Base-by-base conservation (phyloP, 139 green algal species). In the Edaphochlamys debaryana region DNA sequence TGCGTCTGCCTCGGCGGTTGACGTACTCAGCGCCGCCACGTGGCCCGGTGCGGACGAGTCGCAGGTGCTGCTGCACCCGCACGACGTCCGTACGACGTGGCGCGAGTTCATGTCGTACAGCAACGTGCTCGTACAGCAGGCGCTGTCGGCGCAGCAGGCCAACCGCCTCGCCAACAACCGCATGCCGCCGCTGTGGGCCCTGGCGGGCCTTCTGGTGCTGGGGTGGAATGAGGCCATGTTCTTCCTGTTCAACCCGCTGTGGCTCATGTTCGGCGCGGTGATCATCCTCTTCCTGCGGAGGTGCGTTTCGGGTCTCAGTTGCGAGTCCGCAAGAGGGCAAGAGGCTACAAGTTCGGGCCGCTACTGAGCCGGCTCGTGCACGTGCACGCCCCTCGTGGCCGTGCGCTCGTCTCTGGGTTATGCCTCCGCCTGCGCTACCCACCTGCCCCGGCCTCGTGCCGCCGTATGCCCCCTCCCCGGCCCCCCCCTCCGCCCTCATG, bases 181-280 rank as follows among this genome's bases (percentile, higher is more conserved):
- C 42, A 52, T 78, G 37, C 93, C 94, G 32, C 96, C 96, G 2
- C 76, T 96, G 67, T 99, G 96, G 96, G 96, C 96, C 23, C 92
- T 99, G 25, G 69, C 81, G 0, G 94, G 95, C 62, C 98, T 99
- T 79, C 42, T 93, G 36, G 74, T 98, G 69, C 91, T 99, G 85
- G 96, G 96, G 48, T 98, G 95, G 85, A 97, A 99, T 86, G 96
- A 99, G 87, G 88, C 95, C 64, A 90, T 97, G 84, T 82, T 88
- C 9, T 76, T 98, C 63, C 80, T 98, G 48, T 93, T 85, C 79
- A 98, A 93, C 91, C 96, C 96, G 0, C 32, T 98, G 36, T 88
- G 87, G 87, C 90, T 98, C 13, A 15, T 98, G 8, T 7, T 92
- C 32, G 85, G 22, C 9, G 36, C 87, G 8, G 3, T 92, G 4